Conservation (phyloP, 306 rosid genomes). For the Dryas drummondii region DNA sequence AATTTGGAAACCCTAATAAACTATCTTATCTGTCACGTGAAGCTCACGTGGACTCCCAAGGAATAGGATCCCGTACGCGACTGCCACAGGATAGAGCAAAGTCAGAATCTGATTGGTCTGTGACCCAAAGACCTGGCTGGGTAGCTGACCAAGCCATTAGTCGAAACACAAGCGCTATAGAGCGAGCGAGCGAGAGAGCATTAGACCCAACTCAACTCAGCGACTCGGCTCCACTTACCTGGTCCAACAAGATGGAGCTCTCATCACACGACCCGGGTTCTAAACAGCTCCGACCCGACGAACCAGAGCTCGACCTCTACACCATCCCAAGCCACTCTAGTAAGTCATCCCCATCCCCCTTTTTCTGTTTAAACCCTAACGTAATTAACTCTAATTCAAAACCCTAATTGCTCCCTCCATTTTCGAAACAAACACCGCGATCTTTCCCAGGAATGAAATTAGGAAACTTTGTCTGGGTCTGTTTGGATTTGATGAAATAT, state of each 20-base stretch:
- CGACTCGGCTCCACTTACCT: slow-evolving; percentile 22
- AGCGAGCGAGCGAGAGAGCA: neutral
- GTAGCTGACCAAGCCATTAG: neutral
- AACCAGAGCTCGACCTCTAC: slow-evolving; percentile 91
- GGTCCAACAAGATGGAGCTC: slow-evolving; percentile 48
- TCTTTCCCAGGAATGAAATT: neutral
- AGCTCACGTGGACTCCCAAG: neutral
- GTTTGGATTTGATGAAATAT: neutral
- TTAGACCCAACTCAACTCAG: slow-evolving; percentile 9
- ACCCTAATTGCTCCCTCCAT: slow-evolving; percentile 21
- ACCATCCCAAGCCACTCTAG: slow-evolving; percentile 85
- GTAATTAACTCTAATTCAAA: neutral
- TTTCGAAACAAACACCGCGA: neutral
- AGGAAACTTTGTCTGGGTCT: neutral
- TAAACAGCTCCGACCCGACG: slow-evolving; percentile 51
- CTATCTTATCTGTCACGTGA: neutral
- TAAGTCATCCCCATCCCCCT: slow-evolving; percentile 36
- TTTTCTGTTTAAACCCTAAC: slow-evolving; percentile 1
- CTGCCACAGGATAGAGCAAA: neutral
- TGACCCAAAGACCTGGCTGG: neutral
- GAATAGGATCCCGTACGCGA: neutral
- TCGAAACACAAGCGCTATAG: neutral
- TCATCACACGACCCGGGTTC: slow-evolving; percentile 45
- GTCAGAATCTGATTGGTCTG: slow-evolving; percentile 13
- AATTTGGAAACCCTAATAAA: too few relatives aligned